A percentile compares a stretch with the other conserved stretches of the same genome.
phyloP scores from a whole-genome alignment of 2,329 filamentous ascomycete species.

The Pleurostoma richardsiae region DNA sequence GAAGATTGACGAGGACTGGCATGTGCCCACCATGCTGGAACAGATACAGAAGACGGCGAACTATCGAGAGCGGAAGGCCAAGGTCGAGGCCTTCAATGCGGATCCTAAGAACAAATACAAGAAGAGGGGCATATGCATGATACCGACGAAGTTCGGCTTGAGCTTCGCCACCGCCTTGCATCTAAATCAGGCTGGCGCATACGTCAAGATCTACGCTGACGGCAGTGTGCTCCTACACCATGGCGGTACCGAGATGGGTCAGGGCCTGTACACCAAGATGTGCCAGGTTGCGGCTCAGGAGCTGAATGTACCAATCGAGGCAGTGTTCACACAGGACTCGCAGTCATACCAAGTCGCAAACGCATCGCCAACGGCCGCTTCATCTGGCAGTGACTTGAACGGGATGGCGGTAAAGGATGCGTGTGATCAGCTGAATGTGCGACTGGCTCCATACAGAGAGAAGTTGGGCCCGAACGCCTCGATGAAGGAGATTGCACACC shows the following conservation, averaged over 20 bases:
- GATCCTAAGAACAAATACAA: conserved; percentile 75
- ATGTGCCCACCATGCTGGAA: conserved; percentile 91
- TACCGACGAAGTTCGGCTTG: conserved; percentile 97
- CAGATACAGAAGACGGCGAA: conserved; percentile 74
- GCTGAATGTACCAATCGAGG: conserved; percentile 72
- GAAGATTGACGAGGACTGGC: conserved; percentile 84
- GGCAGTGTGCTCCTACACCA: conserved; percentile 89
- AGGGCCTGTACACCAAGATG: conserved; percentile 96
- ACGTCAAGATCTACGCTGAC: conserved; percentile 97
- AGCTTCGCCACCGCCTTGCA: conserved; percentile 87
- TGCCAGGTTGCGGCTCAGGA: conserved; percentile 90
- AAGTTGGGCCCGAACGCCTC: conserved; percentile 71
- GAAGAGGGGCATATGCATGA: conserved; percentile 78
- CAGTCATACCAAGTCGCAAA: conserved; percentile 95
- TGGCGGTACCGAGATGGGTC: conserved; percentile 96
- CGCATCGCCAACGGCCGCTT: conserved; percentile 87
- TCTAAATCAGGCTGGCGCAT: conserved; percentile 89
- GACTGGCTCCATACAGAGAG: conserved; percentile 77
- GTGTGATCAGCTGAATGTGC: conserved; percentile 82
- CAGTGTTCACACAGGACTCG: conserved; percentile 88
- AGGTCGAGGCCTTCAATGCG: conserved; percentile 73
- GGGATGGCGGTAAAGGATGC: conserved; percentile 94
- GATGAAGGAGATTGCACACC: conserved; percentile 85
- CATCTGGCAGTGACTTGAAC: conserved; percentile 89
- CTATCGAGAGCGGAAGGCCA: conserved; percentile 66